Base-by-base conservation (phyloP, 2,329 filamentous ascomycete species). In the Plectosphaerella cucumerina region DNA sequence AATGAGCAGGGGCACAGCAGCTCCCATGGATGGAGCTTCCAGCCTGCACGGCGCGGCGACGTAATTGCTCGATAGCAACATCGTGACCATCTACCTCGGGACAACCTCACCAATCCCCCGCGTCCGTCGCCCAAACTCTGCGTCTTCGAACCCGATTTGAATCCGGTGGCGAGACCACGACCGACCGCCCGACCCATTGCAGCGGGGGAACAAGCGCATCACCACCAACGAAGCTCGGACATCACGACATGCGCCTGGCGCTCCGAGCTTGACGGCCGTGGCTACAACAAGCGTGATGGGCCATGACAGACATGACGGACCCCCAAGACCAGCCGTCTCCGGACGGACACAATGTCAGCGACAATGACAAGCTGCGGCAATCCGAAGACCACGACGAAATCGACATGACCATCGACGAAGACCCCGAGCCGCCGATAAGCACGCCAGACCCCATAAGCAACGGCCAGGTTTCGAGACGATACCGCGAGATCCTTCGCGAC, bases 231-330 rank as follows among this genome's bases (percentile, higher is more conserved):
- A 31, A 31, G 26, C 26, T 31, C 26, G 26, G 26, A 31, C 26
- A 31, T 9, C 26, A 4, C 26, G 26, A 21, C 18, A 42, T 42
- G 39, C 39, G 39, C 39, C 26, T 5, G 26, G 26, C 26, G 9
- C 26, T 31, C 4, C 53, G 49, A 60, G 52, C 51, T 56, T 53
- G 37, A 41, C 46, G 41, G 47, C 59, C 56, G 68, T 31, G 26
- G 26, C 26, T 31, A 4, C 26, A 20, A 42, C n/a, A 18, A 42
- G 39, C 39, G 39, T 70, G 63, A 71, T 72, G 70, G 70, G 70
- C 54, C 62, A 47, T 48, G 58, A 64, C 67, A 63, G 71, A 62
- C 67, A 79, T 80, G 77, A 66, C 70, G 62, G 73, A 78, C 61
- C 60, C 70, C 64, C 65, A 73, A 68, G 73, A 78, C 58, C 65